phyloP scores from a whole-genome alignment of 1,284 basidiomycete genomes.

The Microbotryum intermedium region DNA sequence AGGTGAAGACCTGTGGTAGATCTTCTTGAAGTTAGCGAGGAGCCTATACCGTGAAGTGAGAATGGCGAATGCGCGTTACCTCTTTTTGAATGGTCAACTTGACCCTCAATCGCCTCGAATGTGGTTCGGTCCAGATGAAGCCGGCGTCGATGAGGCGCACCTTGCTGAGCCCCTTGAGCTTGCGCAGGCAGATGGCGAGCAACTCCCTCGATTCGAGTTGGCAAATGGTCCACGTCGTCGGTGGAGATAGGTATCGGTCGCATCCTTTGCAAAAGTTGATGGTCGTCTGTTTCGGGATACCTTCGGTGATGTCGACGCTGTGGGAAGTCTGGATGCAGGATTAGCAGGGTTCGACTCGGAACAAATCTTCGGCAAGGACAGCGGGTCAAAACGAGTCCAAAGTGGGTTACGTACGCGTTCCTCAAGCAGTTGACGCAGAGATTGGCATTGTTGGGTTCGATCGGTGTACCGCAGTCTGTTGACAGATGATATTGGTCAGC shows the following conservation, averaged over 20 bases:
- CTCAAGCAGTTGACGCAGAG: slow-evolving; percentile 84
- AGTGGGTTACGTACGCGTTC: slow-evolving; percentile 55
- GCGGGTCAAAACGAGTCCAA: slow-evolving; percentile 9
- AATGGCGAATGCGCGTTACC: slow-evolving; percentile 43
- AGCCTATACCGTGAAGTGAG: not conserved
- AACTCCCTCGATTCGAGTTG: slow-evolving; percentile 88
- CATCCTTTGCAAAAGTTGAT: slow-evolving; percentile 93
- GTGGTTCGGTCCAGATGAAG: slow-evolving; percentile 99
- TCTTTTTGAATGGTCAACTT: slow-evolving; percentile 98
- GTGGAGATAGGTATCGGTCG: slow-evolving; percentile 89
- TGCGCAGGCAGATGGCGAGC: slow-evolving; percentile 65
- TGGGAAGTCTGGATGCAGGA: slow-evolving; percentile 1
- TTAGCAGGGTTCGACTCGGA: not conserved
- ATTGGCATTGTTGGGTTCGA: slow-evolving; percentile 91
- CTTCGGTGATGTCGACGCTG: slow-evolving; percentile 93
- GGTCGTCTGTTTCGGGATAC: slow-evolving; percentile 94
- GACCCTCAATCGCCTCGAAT: slow-evolving; percentile 84
- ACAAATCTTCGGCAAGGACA: slow-evolving; percentile 22
- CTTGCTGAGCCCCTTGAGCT: slow-evolving; percentile 87
- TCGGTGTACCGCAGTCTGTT: slow-evolving; percentile 63
- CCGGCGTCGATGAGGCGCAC: slow-evolving; percentile 93
- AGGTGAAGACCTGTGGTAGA: slow-evolving; percentile 64
- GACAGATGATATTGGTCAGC: not conserved
- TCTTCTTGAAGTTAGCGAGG: not conserved
- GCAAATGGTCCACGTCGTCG: slow-evolving; percentile 74